Evolutionary conservation across 2,329 filamentous ascomycete species (phyloP), one percentile per base, ranked within the genome.

Genomic region (Acrodontium crateriforme): DNA sequence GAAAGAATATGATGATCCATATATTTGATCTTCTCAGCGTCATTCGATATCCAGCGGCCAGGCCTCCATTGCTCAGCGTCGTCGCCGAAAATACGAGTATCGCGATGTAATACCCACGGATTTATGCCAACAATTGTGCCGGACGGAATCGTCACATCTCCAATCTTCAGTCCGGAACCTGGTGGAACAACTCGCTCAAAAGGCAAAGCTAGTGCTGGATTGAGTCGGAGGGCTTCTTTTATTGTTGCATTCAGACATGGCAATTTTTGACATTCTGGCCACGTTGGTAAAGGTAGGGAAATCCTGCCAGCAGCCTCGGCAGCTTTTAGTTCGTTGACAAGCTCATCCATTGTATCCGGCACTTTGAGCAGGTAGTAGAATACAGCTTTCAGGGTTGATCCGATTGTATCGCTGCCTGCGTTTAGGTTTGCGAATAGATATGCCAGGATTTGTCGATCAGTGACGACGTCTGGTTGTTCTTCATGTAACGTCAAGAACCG

Each of bases 91-190:
- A 64, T 45, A 0, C 40, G 35, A 5, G 40, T 39, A 24, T 63
- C 49, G 11, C 49, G 46, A 14, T 64, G 58, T 1, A 62, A 32
- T 1, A 59, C 56, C 50, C 58, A 60, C 0, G 58, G 43, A 26
- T 60, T 63, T 19, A 61, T 50, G 6, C 59, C 60, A 6, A 63
- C 48, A 5, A 54, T 44, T 1, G 55, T 60, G 8, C 56, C 58
- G 3, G 39, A 45, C 0, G 55, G 55, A 18, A 60, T 39, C 19
- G 47, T 37, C n/a, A 19, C 18, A 5, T 38, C 38, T 11, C 24
- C 30, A 16, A 44, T 32, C 14, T 34, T 25, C 3, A 42, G 18
- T 6, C 40, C 42, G 9, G 23, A 2, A 6, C 35, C 40, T 1
- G 26, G 15, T 0, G 42, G 43, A 4, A 40, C 38, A 9, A 45